Evolutionary conservation across 1,139 yeast species (phyloP).

Genomic region (Yamadazyma conglobata): DNA sequence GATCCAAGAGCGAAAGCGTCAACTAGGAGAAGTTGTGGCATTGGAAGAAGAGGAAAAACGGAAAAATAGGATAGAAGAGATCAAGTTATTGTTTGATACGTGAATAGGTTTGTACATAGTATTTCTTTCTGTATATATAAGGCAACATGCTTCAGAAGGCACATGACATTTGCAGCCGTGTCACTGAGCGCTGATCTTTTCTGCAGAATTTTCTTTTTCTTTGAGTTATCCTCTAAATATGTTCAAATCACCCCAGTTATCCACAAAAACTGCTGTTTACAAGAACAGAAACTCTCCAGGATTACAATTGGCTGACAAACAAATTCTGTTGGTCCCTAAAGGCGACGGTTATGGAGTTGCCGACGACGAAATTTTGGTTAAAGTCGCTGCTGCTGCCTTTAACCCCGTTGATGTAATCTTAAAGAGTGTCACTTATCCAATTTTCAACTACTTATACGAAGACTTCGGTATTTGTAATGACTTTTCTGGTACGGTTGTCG

Average conservation of each 20-base stretch:
- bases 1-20: constrained; percentile 83
- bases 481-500: constrained; percentile 59
- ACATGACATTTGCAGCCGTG: too few relatives aligned
- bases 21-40: constrained; percentile 81
- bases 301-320: constrained; percentile 3
- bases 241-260: constrained; percentile 3
- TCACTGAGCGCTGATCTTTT: too few relatives aligned
- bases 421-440: constrained; percentile 31
- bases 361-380: constrained; percentile 47
- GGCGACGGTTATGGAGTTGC: constrained; percentile 30
- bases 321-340: constrained; percentile 4
- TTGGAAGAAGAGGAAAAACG: constrained; percentile 75
- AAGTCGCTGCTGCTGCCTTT: constrained; percentile 55
- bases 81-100: constrained; percentile 68
- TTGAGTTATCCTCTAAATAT: constrained; percentile 5
- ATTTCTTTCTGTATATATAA: too few relatives aligned
- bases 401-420: constrained; percentile 68
- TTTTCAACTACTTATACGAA: constrained; percentile 11
- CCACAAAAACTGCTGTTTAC: constrained; percentile 6
- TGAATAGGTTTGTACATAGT: constrained; percentile 11
- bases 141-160: too few relatives aligned
- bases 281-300: constrained; percentile 5
- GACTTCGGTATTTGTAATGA: constrained; percentile 60
- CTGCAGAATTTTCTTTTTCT: too few relatives aligned
- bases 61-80: constrained; percentile 74